Conservation (phyloP, 2,329 filamentous ascomycete genomes). For the Fusarium staphyleae region DNA sequence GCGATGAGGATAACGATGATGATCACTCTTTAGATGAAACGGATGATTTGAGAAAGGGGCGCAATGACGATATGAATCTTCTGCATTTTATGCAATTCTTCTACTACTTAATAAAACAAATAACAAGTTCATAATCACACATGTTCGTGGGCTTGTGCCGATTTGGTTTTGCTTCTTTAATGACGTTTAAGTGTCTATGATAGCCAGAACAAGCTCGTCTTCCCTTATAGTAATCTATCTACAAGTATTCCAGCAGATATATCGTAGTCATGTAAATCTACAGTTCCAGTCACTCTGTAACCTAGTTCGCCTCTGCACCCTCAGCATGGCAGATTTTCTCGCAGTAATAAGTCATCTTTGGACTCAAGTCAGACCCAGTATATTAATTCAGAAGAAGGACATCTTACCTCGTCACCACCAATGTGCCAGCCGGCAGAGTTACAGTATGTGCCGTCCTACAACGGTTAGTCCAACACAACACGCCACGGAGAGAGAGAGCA, state of each 20-base stretch:
- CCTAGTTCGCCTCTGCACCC: slow-evolving; percentile 9
- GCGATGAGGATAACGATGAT: slow-evolving; percentile 18
- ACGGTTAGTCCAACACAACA: background rate
- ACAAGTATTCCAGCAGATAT: too few species aligned
- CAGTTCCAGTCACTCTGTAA: too few species aligned
- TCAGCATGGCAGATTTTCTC: slow-evolving; percentile 11
- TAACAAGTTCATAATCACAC: background rate
- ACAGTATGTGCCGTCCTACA: slow-evolving; percentile 21
- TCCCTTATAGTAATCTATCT: too few species aligned
- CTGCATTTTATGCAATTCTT: slow-evolving; percentile 15
- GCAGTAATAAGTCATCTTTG: slow-evolving; percentile 18
- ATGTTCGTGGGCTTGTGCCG: too few species aligned
- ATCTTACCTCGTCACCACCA: slow-evolving; percentile 30
- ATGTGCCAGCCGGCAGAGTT: slow-evolving; percentile 26
- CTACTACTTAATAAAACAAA: slow-evolving; percentile 26
- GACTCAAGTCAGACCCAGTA: background rate
- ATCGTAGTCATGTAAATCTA: too few species aligned
- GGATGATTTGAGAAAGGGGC: slow-evolving; percentile 25
- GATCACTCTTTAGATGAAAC: slow-evolving; percentile 15
- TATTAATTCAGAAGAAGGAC: background rate
- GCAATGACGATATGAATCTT: slow-evolving; percentile 22
- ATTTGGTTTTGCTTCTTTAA: too few species aligned
- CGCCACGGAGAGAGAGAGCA: fast-evolving
- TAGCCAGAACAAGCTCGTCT: too few species aligned
- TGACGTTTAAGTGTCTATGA: too few species aligned